Evolutionary conservation across 352 stramenopile species (phyloP), one percentile per base, ranked within the genome.

Genomic region (Thraustotheca clavata): DNA sequence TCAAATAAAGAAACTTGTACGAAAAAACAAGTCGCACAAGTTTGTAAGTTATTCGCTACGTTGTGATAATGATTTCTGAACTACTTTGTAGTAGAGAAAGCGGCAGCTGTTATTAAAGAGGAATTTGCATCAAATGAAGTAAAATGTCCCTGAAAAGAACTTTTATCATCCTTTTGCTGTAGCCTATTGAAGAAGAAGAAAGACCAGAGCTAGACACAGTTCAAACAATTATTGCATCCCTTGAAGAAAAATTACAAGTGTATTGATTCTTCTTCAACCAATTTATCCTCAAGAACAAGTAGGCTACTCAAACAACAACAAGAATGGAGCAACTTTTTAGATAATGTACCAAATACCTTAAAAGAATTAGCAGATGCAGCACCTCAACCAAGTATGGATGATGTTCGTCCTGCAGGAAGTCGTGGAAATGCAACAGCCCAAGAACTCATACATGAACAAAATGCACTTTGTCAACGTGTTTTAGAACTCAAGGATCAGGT

Each of bases 11-110:
- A 60, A 14, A 43, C 50, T 18, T 52, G 43, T 18, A 52, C 43
- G 9, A 52, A 52, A 38, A 60, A 35, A 20, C 50, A 60, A 38
- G 26, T 60, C 3, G 50, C 48, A n/a, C 50, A 60, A 9, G 50
- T 60, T 18, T 29, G 50, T 60, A 60, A 34, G 50, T 60, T 38
- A 18, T 35, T 39, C 40, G 4, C 50, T 38, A 4, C n/a, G 27
- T 11, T 4, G 0, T 14, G 34, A 60, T 60, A 18, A 52, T 14
- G 11, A 18, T n/a, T n/a, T n/a, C 43, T 11, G 2, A 35, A 14
- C 11, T 43, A 22, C 11, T 43, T 20, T 47, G 0, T 43, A 60
- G 50, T 60, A 38, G 31, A 60, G 26, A 38, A 35, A 18, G 50
- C 50, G 11, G 50, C 50, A 2, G 50, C 29, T 22, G 31, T 38